Percentiles rank a stretch among this genome's conserved stretches.
phyloP scores from a whole-genome alignment of 345 rosid species.

The Eucalyptus paniculata region DNA sequence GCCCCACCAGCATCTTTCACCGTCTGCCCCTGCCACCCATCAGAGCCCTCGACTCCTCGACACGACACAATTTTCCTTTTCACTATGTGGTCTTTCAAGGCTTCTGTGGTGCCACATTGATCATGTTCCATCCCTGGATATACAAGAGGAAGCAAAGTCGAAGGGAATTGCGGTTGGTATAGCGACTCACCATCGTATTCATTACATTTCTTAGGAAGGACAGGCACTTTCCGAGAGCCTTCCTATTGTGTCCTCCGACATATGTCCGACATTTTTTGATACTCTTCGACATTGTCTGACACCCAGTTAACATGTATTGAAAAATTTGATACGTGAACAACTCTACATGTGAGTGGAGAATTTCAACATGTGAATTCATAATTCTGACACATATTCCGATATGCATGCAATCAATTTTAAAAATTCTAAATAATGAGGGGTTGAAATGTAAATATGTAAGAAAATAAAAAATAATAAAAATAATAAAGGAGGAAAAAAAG shows the following conservation, averaged over 20 bases:
- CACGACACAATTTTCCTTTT: background rate
- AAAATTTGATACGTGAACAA: too few relatives aligned
- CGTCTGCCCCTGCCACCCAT: background rate
- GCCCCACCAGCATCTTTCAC: conserved; percentile 11
- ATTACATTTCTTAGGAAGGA: background rate
- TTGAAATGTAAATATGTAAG: too few relatives aligned
- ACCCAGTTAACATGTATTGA: fast-evolving
- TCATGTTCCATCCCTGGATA: conserved; percentile 2
- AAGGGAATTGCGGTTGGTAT: conserved; percentile 9
- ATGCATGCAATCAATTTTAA: too few relatives aligned
- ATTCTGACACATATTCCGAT: fast-evolving
- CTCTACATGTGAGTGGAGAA: too few relatives aligned
- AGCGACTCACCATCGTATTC: conserved; percentile 3
- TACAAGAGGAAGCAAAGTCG: conserved; percentile 2
- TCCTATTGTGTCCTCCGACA: fast-evolving
- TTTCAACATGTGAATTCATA: fast-evolving
- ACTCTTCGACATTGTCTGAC: too few relatives aligned
- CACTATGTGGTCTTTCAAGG: background rate
- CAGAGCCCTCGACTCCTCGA: background rate
- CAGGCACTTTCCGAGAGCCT: fast-evolving
- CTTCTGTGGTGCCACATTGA: background rate
- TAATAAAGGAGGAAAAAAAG: too few relatives aligned
- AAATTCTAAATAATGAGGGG: too few relatives aligned
- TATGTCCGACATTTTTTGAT: too few relatives aligned
- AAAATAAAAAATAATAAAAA: too few relatives aligned